Conservation (phyloP, 2,329 filamentous ascomycete species). For the Alternaria arbusti region DNA sequence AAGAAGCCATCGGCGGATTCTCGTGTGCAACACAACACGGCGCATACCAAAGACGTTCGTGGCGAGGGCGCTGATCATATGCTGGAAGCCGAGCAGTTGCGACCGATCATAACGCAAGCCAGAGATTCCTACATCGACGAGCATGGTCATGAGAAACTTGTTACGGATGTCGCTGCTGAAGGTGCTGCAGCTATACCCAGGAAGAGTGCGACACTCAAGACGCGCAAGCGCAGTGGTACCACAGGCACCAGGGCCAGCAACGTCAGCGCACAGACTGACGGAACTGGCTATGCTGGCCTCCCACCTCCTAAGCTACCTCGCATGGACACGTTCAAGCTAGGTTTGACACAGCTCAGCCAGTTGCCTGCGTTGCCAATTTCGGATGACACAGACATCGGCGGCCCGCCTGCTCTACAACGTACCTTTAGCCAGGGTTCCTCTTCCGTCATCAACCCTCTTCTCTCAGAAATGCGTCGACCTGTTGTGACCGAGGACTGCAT, state of each 20-base stretch:
- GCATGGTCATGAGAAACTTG: conserved; percentile 72
- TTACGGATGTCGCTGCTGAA: conserved; percentile 68
- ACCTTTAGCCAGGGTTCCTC: conserved; percentile 60
- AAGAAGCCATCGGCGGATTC: conserved; percentile 64
- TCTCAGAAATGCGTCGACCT: conserved; percentile 73
- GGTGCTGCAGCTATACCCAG: conserved; percentile 57
- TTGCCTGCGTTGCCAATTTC: conserved; percentile 71
- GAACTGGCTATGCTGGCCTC: conserved; percentile 59
- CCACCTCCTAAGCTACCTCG: conserved; percentile 67
- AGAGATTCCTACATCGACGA: conserved; percentile 74
- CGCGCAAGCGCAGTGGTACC: conserved; percentile 41
- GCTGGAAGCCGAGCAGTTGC: conserved; percentile 57
- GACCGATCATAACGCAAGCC: conserved; percentile 65
- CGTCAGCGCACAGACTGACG: conserved; percentile 34
- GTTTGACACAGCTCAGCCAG: conserved; percentile 71
- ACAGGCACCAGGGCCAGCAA: conserved; percentile 39
- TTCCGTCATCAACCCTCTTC: conserved; percentile 55
- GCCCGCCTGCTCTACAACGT: conserved; percentile 64
- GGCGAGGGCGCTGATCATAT: conserved; percentile 80
- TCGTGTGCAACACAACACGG: conserved; percentile 65
- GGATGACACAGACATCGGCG: conserved; percentile 85
- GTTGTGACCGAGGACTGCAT: conserved; percentile 89
- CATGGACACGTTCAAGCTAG: conserved; percentile 70
- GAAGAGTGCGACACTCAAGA: conserved; percentile 49
- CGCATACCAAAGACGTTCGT: conserved; percentile 76